Evolutionary conservation across 2,329 filamentous ascomycete genomes (phyloP).

Genomic region (Basipetospora chlamydospora): DNA sequence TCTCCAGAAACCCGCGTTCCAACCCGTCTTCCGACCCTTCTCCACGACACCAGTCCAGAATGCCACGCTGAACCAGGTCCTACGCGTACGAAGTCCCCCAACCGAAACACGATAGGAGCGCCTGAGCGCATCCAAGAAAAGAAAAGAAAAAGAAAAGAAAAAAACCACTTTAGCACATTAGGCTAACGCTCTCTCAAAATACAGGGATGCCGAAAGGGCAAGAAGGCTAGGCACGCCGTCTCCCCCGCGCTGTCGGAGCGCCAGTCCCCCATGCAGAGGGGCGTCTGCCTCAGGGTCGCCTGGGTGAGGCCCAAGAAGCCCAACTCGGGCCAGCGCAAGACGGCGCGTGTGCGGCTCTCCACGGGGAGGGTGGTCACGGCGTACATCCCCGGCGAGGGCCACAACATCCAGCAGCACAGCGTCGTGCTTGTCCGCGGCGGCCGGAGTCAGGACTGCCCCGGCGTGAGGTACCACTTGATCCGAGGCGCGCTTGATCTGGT

Average conservation of each 20-base stretch:
- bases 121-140: too few species aligned
- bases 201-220: constrained; percentile 61
- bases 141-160: too few species aligned
- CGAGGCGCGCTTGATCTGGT: constrained; percentile 88
- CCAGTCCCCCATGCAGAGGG: constrained; percentile 72
- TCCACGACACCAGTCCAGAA: constrained; percentile 39
- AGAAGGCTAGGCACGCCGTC: constrained; percentile 70
- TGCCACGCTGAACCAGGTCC: constrained; percentile 61
- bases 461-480: constrained; percentile 91
- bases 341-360: constrained; percentile 77
- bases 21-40: constrained; percentile 28
- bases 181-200: constrained; percentile 6
- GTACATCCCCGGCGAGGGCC: constrained; percentile 94
- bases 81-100: constrained; percentile 27
- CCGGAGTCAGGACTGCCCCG: constrained; percentile 89
- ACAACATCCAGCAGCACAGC: constrained; percentile 98
- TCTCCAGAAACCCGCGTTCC: constrained; percentile 9
- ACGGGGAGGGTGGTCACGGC: constrained; percentile 78
- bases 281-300: constrained; percentile 88
- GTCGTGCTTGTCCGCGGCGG: constrained; percentile 93
- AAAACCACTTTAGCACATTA: background rate
- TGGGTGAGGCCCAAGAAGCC: constrained; percentile 96
- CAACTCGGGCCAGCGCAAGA: constrained; percentile 94
- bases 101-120: too few species aligned
- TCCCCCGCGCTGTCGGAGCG: constrained; percentile 67